Percentiles rank a stretch among this genome's conserved stretches.
Evolutionary conservation across 139 green algal genomes (phyloP).

Genomic region (Marvania coccoides): DNA sequence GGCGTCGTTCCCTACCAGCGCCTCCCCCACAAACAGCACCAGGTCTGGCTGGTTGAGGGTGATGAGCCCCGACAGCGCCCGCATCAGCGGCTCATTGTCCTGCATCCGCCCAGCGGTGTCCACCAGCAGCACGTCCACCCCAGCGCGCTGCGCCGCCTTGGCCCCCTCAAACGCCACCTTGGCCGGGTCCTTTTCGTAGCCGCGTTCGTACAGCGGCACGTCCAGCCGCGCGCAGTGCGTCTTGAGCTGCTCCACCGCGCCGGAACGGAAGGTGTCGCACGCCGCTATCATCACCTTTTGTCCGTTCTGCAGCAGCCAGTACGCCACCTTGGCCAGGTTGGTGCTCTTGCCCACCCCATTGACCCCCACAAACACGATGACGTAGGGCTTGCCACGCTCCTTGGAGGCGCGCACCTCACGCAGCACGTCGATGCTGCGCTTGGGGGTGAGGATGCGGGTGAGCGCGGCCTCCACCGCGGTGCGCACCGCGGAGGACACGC

Average conservation of each 20-base stretch:
- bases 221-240: conserved; percentile 84
- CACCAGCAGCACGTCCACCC: conserved; percentile 91
- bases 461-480: conserved; percentile 73
- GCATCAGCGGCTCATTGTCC: conserved; percentile 99
- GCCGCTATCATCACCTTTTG: conserved; percentile 85
- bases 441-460: conserved; percentile 72
- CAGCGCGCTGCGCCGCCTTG: conserved; percentile 65
- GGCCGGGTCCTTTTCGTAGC: conserved; percentile 98
- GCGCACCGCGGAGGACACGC: conserved; percentile 64
- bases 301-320: conserved; percentile 86
- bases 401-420: conserved; percentile 49
- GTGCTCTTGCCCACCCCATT: conserved; percentile 99
- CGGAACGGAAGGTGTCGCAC: conserved; percentile 96
- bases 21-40: conserved; percentile 98
- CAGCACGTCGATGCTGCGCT: conserved; percentile 69
- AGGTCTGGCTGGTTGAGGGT: conserved; percentile 89
- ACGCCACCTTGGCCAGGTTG: conserved; percentile 97
- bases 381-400: conserved; percentile 73
- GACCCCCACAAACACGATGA: conserved; percentile 97
- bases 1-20: conserved; percentile 93
- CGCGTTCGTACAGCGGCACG: conserved; percentile 91
- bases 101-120: conserved; percentile 84
- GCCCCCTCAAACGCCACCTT: conserved; percentile 83
- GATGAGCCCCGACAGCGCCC: conserved; percentile 91
- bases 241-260: conserved; percentile 98